Base-by-base conservation (phyloP, 1,284 basidiomycete genomes). In the Neolentinus lepideus region DNA sequence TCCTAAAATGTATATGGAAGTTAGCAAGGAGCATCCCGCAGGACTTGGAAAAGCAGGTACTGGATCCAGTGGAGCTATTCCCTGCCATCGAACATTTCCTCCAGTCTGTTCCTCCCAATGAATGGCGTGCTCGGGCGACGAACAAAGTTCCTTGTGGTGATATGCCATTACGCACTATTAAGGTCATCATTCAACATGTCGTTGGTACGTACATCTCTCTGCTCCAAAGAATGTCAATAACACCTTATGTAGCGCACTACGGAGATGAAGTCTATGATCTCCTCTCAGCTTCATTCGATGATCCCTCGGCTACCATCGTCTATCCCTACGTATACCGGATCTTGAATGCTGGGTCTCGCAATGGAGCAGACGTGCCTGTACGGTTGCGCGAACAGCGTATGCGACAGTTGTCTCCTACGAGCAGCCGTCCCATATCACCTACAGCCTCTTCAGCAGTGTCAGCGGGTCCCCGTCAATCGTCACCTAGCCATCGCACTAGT, bases 1-100 rank as follows among this genome's bases (percentile, higher is more conserved):
- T 99, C 27, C 77, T 99, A 64, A 99, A 99, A 77, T 99, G 97
- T 70, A 84, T 99, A 31, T 99, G 97, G 97, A 99, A 99, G 73
- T 77, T 98, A 54, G 94, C 94, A 9, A 84, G 96, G 62, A 94
- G 92, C 61, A 91, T 98, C 50, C 94, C 94, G 14, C 89, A 94
- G 62, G 93, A 96, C 67, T 77, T 99, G 48, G 82, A 83, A 60
- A 90, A 93, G 55, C 77, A 83, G 4, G 78, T 84, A 26, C 76
- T 99, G 47, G 88, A 93, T 67, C 88, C 94, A 19, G 87, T 92
- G 16, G 90, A 93, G 61, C 74, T 99, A 21, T 89, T 99, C 66
- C 88, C 88, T n/a, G 90, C 95, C 9, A 88, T 99, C 57, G 97
- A 99, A 68, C 85, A 92, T 60, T 98, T 99, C 72, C 69, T 99